Percentiles rank a stretch among this genome's conserved stretches.
These are phyloP conservation scores for Emericellopsis cladophorae DNA, from an alignment of 2,329 filamentous ascomycete genomes.

Conservation along the genomic window DNA sequence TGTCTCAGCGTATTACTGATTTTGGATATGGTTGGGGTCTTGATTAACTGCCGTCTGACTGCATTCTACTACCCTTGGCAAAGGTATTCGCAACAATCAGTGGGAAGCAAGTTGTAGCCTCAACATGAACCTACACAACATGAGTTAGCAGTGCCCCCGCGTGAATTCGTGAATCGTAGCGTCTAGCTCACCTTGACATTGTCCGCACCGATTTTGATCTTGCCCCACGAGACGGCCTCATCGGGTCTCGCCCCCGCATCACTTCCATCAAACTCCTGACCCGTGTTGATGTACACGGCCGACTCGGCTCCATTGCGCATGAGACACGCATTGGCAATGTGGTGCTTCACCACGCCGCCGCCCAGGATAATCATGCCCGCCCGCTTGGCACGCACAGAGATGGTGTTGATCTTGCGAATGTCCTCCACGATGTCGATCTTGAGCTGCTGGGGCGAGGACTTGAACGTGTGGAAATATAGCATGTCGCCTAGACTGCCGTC, in stretches of 20 bases:
- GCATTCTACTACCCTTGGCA: slow-evolving; percentile 29
- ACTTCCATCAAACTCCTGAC: slow-evolving; percentile 92
- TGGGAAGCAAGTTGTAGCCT: slow-evolving; percentile 52
- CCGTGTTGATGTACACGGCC: slow-evolving; percentile 96
- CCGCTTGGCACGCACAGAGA: slow-evolving; percentile 75
- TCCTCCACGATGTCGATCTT: slow-evolving; percentile 88
- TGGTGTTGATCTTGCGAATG: slow-evolving; percentile 83
- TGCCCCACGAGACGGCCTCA: slow-evolving; percentile 96
- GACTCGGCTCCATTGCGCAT: slow-evolving; percentile 97
- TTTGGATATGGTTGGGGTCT: not conserved
- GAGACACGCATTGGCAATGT: slow-evolving; percentile 93
- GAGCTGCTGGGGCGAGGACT: slow-evolving; percentile 67
- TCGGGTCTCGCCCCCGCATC: slow-evolving; percentile 92
- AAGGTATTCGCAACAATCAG: slow-evolving; percentile 57
- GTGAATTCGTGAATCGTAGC: not conserved
- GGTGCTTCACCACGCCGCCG: slow-evolving; percentile 92
- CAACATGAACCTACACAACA: slow-evolving; percentile 41
- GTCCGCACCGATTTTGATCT: slow-evolving; percentile 82
- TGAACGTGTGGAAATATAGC: slow-evolving; percentile 98
- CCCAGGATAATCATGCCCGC: slow-evolving; percentile 94
- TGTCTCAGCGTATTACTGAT: not conserved
- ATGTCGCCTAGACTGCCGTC: slow-evolving; percentile 95
- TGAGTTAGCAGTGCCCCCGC: not conserved
- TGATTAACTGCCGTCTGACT: slow-evolving; percentile 5
- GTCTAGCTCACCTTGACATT: slow-evolving; percentile 63